Evolutionary conservation across 306 rosid genomes (phyloP).

Genomic region (Corylus americana): DNA sequence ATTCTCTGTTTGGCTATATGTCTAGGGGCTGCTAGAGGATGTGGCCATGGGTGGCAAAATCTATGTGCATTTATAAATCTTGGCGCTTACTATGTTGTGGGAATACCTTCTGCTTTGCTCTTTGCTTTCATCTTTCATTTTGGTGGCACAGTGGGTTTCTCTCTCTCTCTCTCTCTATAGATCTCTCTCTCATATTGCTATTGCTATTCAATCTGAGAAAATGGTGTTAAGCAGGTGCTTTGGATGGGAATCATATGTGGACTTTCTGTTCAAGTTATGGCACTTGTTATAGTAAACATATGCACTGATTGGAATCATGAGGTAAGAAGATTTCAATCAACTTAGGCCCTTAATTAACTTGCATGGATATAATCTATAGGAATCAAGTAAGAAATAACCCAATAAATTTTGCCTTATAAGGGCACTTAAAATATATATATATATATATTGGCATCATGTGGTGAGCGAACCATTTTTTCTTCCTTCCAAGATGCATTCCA

Average conservation of each 20-base stretch:
- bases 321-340: constrained; percentile 23
- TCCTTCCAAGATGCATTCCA: too few relatives aligned
- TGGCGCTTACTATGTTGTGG: constrained; percentile 61
- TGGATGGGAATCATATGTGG: constrained; percentile 71
- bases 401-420: background rate
- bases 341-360: background rate
- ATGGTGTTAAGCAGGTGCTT: constrained; percentile 41
- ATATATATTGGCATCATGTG: background rate
- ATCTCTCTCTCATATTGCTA: background rate
- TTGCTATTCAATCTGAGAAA: background rate
- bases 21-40: constrained; percentile 70
- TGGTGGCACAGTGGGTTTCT: constrained; percentile 55
- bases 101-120: constrained; percentile 53
- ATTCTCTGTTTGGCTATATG: constrained; percentile 3
- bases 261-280: constrained; percentile 51
- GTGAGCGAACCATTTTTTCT: too few relatives aligned
- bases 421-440: background rate
- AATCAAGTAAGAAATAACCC: too few relatives aligned
- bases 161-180: background rate
- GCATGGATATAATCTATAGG: too few relatives aligned
- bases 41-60: constrained; percentile 72
- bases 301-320: constrained; percentile 49
- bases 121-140: constrained; percentile 52
- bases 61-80: constrained; percentile 59
- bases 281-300: constrained; percentile 35